Evolutionary conservation across 768 basidiomycete genomes (phyloP), one percentile per base, ranked within the genome.

Genomic region (Suillus luteus): DNA sequence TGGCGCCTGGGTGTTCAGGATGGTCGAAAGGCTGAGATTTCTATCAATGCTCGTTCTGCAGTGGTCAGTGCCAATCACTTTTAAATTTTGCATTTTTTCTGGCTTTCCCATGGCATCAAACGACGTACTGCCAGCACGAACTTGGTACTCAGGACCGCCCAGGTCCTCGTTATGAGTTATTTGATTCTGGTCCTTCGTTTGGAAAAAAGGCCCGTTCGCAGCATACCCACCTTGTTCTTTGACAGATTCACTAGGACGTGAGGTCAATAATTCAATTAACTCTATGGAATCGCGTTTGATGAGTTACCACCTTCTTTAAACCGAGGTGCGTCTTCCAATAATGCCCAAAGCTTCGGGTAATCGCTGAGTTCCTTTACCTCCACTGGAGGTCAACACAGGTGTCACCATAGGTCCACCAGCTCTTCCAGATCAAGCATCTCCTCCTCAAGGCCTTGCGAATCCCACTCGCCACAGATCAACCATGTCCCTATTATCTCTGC

Each of bases 401-500:
- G 43, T 60, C 40, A 8, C 66, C 17, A 68, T 59, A 67, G 55
- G 60, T n/a, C 70, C 70, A 11, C 70, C 78, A 3, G 74, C 75
- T 59, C 67, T 76, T 54, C 75, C 75, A 12, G 66, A 68, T 10
- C 73, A 71, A 68, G 72, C 77, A 69, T 82, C 75, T 63, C 77
- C 72, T 43, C 75, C 71, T 35, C 74, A 73, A 54, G 75, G 67
- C 27, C 67, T 68, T 65, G 65, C 66, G 31, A 75, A 58, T 66
- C 70, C 78, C 52, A 78, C 79, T 41, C 85, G 90, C 49, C 86
- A 92, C 6, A 86, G 84, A 52, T 93, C 92, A 9, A 85, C 89
- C 15, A 90, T 94, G 43, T 92, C 91, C 4, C 81, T 93, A 44
- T 92, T 91, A 11, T 91, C 91, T 5, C 83, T 94, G 12, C 88